Evolutionary conservation across 2,329 filamentous ascomycete genomes (phyloP), one percentile per base, ranked within the genome.

Genomic region (Alternaria longipes): DNA sequence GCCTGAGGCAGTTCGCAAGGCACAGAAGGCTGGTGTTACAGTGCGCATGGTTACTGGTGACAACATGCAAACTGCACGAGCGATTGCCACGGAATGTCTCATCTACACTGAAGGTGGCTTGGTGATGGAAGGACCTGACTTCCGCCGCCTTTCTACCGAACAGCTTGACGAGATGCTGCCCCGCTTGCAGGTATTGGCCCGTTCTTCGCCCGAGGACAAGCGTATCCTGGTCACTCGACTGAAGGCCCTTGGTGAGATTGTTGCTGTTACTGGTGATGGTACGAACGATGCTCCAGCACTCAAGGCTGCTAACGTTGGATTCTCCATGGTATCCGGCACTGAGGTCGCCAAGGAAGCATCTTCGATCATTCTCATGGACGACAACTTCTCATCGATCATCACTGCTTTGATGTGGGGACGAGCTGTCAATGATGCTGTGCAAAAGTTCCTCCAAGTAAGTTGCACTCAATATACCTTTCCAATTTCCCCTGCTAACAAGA

Each of bases 11-110:
- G 95, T 98, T 71, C 85, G 85, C 76, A 91, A 95, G 78, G 97
- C 94, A 81, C 92, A 90, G 80, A 87, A 91, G 65, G 95, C 95
- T 63, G 94, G 95, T 67, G 97, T 98, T 72, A 91, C 94, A 62
- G 92, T 99, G 51, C 92, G 97, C 70, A 94, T 99, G 69, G 97
- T 99, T 78, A 98, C 95, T 47, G 94, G 95, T 73, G 94, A 99
- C 81, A 97, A 97, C 82, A 92, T 91, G 78, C 94, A 94, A 81
- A 98, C 95, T 3, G 94, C 94, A 8, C 94, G 97, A 82, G 94
- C 93, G 60, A 97, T 98, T 76, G 97, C 94, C 82, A 90, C 93
- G 68, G 91, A 97, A 79, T 98, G 97, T 77, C 93, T 94, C 58
- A 90, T 98, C 50, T 97, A 98, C 77, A 90, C 88, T 11, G 81